Conservation (phyloP, 345 rosid species). For the Bruguiera parviflora region DNA sequence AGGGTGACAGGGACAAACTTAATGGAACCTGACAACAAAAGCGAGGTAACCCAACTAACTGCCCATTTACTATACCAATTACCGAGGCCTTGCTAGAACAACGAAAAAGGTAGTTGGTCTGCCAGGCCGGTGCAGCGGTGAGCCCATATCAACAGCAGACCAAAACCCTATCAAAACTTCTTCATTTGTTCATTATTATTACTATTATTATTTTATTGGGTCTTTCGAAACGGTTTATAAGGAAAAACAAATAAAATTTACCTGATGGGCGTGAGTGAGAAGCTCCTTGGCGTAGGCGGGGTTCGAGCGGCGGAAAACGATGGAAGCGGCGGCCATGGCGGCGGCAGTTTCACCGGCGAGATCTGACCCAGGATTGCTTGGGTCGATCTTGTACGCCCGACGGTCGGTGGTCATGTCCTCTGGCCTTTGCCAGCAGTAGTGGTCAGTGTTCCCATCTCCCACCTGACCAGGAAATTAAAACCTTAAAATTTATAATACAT, state of each 20-base stretch:
- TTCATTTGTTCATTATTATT: too few relatives aligned
- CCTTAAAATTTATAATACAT: too few relatives aligned
- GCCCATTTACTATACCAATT: slow-evolving; percentile 8
- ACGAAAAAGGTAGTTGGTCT: not conserved
- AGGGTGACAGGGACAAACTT: not conserved
- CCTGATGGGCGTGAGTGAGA: slow-evolving; percentile 81
- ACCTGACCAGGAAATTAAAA: slow-evolving; percentile 41
- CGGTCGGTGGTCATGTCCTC: slow-evolving; percentile 98
- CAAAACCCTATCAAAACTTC: not conserved
- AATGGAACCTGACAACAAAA: slow-evolving; percentile 29
- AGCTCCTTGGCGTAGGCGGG: slow-evolving; percentile 74
- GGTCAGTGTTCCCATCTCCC: slow-evolving; percentile 95
- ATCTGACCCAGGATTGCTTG: slow-evolving; percentile 94
- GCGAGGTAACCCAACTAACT: slow-evolving; percentile 16
- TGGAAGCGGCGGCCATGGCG: slow-evolving; percentile 96
- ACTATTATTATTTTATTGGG: too few relatives aligned
- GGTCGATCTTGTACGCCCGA: slow-evolving; percentile 75
- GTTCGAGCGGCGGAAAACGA: slow-evolving; percentile 73
- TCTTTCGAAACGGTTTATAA: not conserved
- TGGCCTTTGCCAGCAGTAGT: slow-evolving; percentile 98
- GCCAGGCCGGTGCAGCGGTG: too few relatives aligned
- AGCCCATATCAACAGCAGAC: too few relatives aligned
- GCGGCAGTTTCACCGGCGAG: slow-evolving; percentile 98
- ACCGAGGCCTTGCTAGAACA: slow-evolving; percentile 3
- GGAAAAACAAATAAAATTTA: slow-evolving; percentile 6